Percentiles rank a stretch among this genome's conserved stretches.
phyloP scores from a whole-genome alignment of 2,329 filamentous ascomycete species.

The Exophiala viscosa region DNA sequence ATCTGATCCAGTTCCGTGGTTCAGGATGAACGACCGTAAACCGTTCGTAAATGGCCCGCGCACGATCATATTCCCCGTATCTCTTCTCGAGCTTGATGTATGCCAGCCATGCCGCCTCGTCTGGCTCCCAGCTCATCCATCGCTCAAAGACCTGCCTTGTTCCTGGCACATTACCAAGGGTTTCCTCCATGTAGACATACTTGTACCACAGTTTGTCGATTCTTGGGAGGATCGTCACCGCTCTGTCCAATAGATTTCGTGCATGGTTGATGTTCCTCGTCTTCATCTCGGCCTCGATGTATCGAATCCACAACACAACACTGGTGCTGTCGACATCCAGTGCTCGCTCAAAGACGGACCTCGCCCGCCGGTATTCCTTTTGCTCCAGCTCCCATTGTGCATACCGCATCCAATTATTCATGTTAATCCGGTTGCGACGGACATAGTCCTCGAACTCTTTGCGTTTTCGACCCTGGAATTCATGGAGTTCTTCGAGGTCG shows the following conservation, averaged over 20 bases:
- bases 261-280: constrained; percentile 94
- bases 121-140: constrained; percentile 98
- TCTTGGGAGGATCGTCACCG: constrained; percentile 85
- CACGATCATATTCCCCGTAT: constrained; percentile 85
- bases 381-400: constrained; percentile 96
- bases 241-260: constrained; percentile 86
- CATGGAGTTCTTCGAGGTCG: constrained; percentile 95
- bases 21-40: constrained; percentile 94
- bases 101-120: constrained; percentile 89
- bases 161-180: constrained; percentile 86
- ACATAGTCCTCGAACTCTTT: constrained; percentile 99
- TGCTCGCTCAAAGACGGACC: constrained; percentile 90
- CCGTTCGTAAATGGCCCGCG: constrained; percentile 81
- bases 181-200: constrained; percentile 98
- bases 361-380: constrained; percentile 88
- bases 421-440: constrained; percentile 85
- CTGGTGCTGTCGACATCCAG: constrained; percentile 87
- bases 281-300: constrained; percentile 96
- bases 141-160: constrained; percentile 92
- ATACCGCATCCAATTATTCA: constrained; percentile 99
- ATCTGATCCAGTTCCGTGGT: constrained; percentile 96
- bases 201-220: constrained; percentile 99
- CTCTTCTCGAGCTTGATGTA: constrained; percentile 98
- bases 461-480: constrained; percentile 91
- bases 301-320: constrained; percentile 83